A percentile compares a stretch with the other conserved stretches of the same genome.
phyloP scores from a whole-genome alignment of 1,284 basidiomycete species.

The Marasmius sp. region DNA sequence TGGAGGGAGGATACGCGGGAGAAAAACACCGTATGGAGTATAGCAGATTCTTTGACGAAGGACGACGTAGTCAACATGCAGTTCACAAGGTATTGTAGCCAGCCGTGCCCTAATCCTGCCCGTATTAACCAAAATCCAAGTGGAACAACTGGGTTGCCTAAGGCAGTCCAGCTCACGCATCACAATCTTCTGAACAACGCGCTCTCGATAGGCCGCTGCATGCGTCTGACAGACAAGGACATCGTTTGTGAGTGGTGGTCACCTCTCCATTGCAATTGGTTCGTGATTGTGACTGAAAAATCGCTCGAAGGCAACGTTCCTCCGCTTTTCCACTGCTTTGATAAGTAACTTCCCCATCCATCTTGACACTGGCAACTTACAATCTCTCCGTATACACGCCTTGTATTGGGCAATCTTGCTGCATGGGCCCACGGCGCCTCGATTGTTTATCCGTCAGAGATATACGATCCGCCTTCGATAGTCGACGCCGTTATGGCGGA shows the following conservation, averaged over 20 bases:
- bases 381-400: constrained; percentile 42
- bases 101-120: not conserved
- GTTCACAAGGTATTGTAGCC: constrained; percentile 68
- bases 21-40: constrained; percentile 38
- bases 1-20: constrained; percentile 57
- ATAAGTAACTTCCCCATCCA: constrained; percentile 49
- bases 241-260: constrained; percentile 54
- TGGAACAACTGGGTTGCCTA: constrained; percentile 78
- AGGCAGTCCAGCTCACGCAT: constrained; percentile 80
- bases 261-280: not conserved
- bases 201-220: constrained; percentile 67
- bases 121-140: constrained; percentile 33
- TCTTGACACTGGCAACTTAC: constrained; percentile 8
- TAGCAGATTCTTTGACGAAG: constrained; percentile 41
- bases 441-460: constrained; percentile 73
- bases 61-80: constrained; percentile 82
- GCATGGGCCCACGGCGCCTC: constrained; percentile 75
- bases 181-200: constrained; percentile 79
- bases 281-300: not conserved
- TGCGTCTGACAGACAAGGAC: constrained; percentile 65
- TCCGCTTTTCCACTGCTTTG: constrained; percentile 85
- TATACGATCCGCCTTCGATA: constrained; percentile 62
- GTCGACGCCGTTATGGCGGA: constrained; percentile 68
- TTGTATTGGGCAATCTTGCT: constrained; percentile 80
- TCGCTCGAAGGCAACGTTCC: constrained; percentile 65